These are phyloP conservation scores for Ophiostoma ips DNA, from an alignment of 2,329 filamentous ascomycete species.

Conservation along the genomic window DNA sequence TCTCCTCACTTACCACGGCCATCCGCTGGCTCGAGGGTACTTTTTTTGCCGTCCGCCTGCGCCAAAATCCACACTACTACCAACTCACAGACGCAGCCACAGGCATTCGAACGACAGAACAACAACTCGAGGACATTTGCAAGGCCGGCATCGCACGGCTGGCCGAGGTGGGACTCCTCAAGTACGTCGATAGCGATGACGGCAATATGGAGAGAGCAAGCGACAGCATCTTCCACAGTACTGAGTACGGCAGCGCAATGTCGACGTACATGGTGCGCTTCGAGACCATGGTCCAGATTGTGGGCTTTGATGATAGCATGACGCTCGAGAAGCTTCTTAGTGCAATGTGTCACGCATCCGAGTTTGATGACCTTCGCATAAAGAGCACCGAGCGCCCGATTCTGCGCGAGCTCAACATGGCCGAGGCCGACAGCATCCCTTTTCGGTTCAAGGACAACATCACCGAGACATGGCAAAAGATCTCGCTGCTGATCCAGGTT, in stretches of 20 bases:
- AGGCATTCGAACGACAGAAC: slow-evolving; percentile 33
- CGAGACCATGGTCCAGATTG: slow-evolving; percentile 60
- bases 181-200: background rate
- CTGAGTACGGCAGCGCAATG: slow-evolving; percentile 67
- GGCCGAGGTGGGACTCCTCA: slow-evolving; percentile 43
- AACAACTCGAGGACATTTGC: slow-evolving; percentile 56
- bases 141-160: slow-evolving; percentile 53
- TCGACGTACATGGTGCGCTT: slow-evolving; percentile 70
- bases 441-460: slow-evolving; percentile 60
- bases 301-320: slow-evolving; percentile 46
- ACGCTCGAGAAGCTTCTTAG: slow-evolving; percentile 56
- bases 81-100: slow-evolving; percentile 32
- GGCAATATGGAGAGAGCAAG: slow-evolving; percentile 15
- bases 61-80: slow-evolving; percentile 68
- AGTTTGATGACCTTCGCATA: slow-evolving; percentile 61
- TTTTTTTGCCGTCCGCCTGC: slow-evolving; percentile 62
- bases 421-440: slow-evolving; percentile 40
- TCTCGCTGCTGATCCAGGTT: slow-evolving; percentile 64
- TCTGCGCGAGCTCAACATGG: slow-evolving; percentile 61
- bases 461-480: slow-evolving; percentile 54
- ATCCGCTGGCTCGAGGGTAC: slow-evolving; percentile 64
- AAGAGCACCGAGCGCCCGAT: slow-evolving; percentile 53
- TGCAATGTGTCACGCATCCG: slow-evolving; percentile 50
- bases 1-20: slow-evolving; percentile 49
- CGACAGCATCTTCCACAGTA: slow-evolving; percentile 39